Evolutionary conservation across 1,284 basidiomycete species (phyloP).

Genomic region (Uromyces viciae-fabae): DNA sequence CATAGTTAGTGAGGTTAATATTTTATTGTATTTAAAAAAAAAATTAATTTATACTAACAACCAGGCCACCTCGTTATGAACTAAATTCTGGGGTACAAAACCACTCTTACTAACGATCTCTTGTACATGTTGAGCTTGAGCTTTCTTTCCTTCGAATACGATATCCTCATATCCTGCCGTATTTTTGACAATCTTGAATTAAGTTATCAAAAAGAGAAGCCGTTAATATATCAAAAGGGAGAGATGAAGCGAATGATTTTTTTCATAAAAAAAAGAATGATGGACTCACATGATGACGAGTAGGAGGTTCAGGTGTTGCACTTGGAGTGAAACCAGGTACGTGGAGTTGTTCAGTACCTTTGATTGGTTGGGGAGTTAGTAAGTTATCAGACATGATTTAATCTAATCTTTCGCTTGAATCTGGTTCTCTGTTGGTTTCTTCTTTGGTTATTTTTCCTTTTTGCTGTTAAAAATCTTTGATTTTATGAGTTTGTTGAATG

Average conservation of each 20-base stretch:
- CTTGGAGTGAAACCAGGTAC: constrained; percentile 44
- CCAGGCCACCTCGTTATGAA: constrained; percentile 54
- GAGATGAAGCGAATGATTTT: background rate
- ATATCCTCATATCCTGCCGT: constrained; percentile 52
- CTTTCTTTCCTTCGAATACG: constrained; percentile 54
- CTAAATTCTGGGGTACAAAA: constrained; percentile 54
- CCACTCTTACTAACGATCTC: constrained; percentile 52
- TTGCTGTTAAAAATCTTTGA: too few relatives aligned
- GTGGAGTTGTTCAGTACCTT: constrained; percentile 30
- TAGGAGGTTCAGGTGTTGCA: constrained; percentile 42
- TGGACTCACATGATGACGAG: constrained; percentile 42
- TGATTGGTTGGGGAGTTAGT: constrained; percentile 15
- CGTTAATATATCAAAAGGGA: background rate
- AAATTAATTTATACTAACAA: constrained; percentile 52
- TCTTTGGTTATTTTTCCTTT: too few relatives aligned
- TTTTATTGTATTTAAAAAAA: background rate
- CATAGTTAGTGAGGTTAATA: constrained; percentile 7
- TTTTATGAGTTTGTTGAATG: too few relatives aligned
- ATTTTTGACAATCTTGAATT: constrained; percentile 40
- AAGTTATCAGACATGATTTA: constrained; percentile 39
- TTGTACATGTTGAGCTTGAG: constrained; percentile 53
- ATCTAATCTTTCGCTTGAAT: too few relatives aligned
- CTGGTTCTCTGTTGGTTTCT: too few relatives aligned
- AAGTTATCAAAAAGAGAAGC: background rate
- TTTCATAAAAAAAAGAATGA: background rate